Evolutionary conservation across 2,329 filamentous ascomycete genomes (phyloP), one percentile per base, ranked within the genome.

Genomic region (Cordyceps militaris): DNA sequence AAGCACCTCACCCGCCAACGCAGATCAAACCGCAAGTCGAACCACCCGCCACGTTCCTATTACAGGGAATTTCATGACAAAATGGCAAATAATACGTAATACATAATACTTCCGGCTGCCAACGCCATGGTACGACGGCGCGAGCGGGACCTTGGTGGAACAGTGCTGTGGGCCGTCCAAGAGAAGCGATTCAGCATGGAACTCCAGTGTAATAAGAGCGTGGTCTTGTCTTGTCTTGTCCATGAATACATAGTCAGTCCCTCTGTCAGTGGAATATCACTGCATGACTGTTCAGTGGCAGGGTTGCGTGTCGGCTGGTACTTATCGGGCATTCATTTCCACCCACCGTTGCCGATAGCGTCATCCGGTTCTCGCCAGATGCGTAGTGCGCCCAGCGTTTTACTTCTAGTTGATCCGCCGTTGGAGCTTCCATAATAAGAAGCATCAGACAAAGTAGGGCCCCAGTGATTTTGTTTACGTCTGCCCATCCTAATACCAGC

Each of bases 141-240:
- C 36, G 21, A 42, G 49, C 49, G 49, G 49, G 49, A 42, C 49
- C 23, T 11, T 14, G 36, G 49, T 52, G 49, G 49, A 42, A 52
- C 49, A 10, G 2, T 40, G 8, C 14, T 38, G 34, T 28, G 48
- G 23, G 23, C 36, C 24, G n/a, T 14, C 23, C 24, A 34, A 52
- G 36, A 42, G 49, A 52, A 42, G 19, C n/a, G 36, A 51, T 51
- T 34, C 14, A 10, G 21, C 28, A 34, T 34, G 26, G 26, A 19
- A 19, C 19, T 42, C n/a, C 23, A 19, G 36, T 23, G 13, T 23
- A 21, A 16, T 13, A n/a, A 11, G n/a, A 19, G 38, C 8, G 19
- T 42, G 38, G 19, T 5, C 7, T 10, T 21, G 7, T 42, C 16
- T 19, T n/a, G n/a, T n/a, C n/a, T n/a, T n/a, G n/a, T n/a, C n/a